Percentiles rank a stretch among this genome's conserved stretches.
These are phyloP conservation scores for Coemansia sp. DNA, from an alignment of 192 early-diverging fungal species.

Conservation along the genomic window DNA sequence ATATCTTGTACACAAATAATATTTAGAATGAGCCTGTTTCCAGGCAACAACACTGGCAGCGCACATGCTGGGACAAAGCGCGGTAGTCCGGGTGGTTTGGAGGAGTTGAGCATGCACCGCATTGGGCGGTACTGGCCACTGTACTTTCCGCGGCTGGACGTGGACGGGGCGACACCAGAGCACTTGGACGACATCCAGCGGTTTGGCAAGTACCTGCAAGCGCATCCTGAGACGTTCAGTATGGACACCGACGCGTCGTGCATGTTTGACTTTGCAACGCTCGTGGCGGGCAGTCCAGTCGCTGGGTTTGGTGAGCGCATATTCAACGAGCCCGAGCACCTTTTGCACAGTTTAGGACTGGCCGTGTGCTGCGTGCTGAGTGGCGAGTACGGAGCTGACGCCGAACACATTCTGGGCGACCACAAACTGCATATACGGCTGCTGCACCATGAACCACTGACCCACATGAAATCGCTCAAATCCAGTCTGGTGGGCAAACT, in stretches of 20 bases:
- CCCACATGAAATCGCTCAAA: conserved; percentile 70
- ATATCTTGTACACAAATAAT: not conserved
- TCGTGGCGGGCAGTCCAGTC: conserved; percentile 24
- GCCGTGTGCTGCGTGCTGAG: conserved; percentile 50
- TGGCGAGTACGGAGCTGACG: conserved; percentile 40
- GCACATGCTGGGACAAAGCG: conserved; percentile 19
- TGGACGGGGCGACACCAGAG: conserved; percentile 16
- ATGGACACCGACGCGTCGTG: conserved; percentile 44
- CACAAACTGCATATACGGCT: conserved; percentile 52
- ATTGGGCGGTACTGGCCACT: conserved; percentile 50
- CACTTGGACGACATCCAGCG: conserved; percentile 24
- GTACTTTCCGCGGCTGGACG: conserved; percentile 44
- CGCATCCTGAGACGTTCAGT: conserved; percentile 39
- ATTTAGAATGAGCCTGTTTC: conserved; percentile 5
- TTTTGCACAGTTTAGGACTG: conserved; percentile 39
- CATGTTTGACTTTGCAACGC: conserved; percentile 34
- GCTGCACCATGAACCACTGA: conserved; percentile 55
- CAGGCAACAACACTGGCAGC: not conserved
- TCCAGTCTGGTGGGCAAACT: conserved; percentile 70
- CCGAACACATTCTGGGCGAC: conserved; percentile 46
- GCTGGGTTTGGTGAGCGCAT: conserved; percentile 38
- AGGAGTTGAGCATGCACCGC: conserved; percentile 13
- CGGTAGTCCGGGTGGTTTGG: conserved; percentile 8
- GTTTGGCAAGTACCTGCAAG: conserved; percentile 35
- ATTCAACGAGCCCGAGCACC: conserved; percentile 35